Base-by-base conservation (phyloP, 306 rosid species). In the Malus orientalis region DNA sequence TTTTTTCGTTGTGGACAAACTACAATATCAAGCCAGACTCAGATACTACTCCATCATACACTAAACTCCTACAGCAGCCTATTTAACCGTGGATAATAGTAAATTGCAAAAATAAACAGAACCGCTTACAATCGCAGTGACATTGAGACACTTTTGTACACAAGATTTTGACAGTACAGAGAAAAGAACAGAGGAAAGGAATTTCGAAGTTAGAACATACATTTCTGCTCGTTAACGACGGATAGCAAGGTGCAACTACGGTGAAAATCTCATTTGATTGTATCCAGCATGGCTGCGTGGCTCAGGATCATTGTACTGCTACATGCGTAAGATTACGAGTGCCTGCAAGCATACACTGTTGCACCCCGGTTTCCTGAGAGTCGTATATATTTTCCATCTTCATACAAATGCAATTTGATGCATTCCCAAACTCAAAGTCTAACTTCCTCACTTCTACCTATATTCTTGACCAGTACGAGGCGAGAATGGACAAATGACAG, bases 391-490 rank as follows among this genome's bases (percentile, higher is more conserved):
- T 44, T 44, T 14, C 11, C 51, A 69, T 44, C 67, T 77, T 74
- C 23, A 20, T 30, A 40, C 5, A 6, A 57, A 73, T 63, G 55
- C 38, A 54, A 54, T 67, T 38, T 42, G 57, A 74, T 33, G 73
- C 29, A 79, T 25, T 19, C 20, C 80, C 81, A 78, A 74, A 74
- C 54, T 71, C 47, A 67, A 71, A 79, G 61, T 81, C 55, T 69
- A 70, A 61, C 64, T 76, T 73, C 80, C 70, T 61, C 61, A 23
- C 27, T 40, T 75, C 53, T 64, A 36, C 67, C 27, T 13, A 44
- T 36, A 76, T n/a, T 69, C 62, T 55, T 53, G 49, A 61, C 71
- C 65, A 82, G 59, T 38, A 63, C 25, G 74, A 59, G 54, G 75
- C 3, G 55, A 30, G 72, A 76, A 57, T 67, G 65, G 40, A 42